Evolutionary conservation across 2,329 filamentous ascomycete genomes (phyloP), one percentile per base, ranked within the genome.

Genomic region (Botrytis squamosa): DNA sequence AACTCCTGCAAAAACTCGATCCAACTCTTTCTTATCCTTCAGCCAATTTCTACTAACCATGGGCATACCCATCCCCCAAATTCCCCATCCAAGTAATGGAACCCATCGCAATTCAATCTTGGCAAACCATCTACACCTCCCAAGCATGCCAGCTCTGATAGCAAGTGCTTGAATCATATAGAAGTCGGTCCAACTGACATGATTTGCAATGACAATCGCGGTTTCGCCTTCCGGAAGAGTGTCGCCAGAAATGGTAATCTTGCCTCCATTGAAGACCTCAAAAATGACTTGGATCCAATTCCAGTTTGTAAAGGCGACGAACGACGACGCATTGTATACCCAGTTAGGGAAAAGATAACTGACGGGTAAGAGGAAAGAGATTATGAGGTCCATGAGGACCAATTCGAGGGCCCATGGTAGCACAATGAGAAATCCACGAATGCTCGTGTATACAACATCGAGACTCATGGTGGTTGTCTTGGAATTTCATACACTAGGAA

Each of bases 11-110:
- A 91, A 91, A 18, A 90, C 86, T 40, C 85, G 83, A 68, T 88
- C 84, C 76, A 91, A 83, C 81, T 90, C 88, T 25, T 80, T 80
- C 78, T 85, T 84, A 79, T 91, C 88, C 74, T 83, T 83, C 77
- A 85, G 84, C 88, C 89, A 91, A 71, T 87, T 86, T 70, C 89
- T 83, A 77, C 85, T 89, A 36, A 90, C 88, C 81, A 91, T 84
- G 10, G 88, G 89, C 87, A 91, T 90, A 3, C 88, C 88, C 84
- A 90, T 89, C 5, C 86, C 88, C 88, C 88, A 90, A 49, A 91
- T 83, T 2, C 88, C 89, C 89, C 88, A 90, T 29, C 89, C 88
- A 12, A 90, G 83, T 74, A 91, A 87, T 7, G 88, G 89, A 20
- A 91, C 86, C 81, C 85, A 84, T 74, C 85, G 85, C 74, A 91